Percentiles rank a stretch among this genome's conserved stretches.
phyloP scores from a whole-genome alignment of 2,329 filamentous ascomycete genomes.

The Epichloe scottii region DNA sequence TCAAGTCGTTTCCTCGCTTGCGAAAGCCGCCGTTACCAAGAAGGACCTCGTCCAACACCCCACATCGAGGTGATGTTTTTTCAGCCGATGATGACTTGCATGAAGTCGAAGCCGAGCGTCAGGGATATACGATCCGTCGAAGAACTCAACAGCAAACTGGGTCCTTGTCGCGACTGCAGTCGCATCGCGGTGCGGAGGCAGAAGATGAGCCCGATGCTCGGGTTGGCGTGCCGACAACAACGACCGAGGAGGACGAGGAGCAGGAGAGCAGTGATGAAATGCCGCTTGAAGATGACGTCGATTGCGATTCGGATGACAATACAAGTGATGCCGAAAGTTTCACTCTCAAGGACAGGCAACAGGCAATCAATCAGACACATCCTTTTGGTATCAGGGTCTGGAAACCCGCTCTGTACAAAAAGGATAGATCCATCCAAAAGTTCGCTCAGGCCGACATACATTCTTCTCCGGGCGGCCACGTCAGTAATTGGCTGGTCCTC shows the following conservation, averaged over 20 bases:
- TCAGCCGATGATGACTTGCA: conserved; percentile 79
- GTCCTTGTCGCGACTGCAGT: conserved; percentile 30
- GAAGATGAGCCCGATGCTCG: conserved; percentile 13
- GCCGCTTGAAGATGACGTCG: conserved; percentile 34
- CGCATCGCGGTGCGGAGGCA: conserved; percentile 13
- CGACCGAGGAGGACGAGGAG: conserved; percentile 12
- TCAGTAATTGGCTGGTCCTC: conserved; percentile 71
- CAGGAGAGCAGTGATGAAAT: conserved; percentile 25
- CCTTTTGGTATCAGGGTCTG: conserved; percentile 97
- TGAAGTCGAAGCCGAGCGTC: conserved; percentile 60
- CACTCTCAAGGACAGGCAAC: conserved; percentile 89
- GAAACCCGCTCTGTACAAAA: conserved; percentile 98
- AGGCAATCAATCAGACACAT: conserved; percentile 97
- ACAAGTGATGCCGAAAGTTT: conserved; percentile 94
- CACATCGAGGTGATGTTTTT: conserved; percentile 74
- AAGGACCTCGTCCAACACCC: conserved; percentile 64
- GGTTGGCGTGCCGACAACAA: conserved; percentile 7
- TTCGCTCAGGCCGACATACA: conserved; percentile 95
- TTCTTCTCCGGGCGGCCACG: conserved; percentile 77
- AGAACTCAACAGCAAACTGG: conserved; percentile 18
- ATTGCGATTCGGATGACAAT: conserved; percentile 56
- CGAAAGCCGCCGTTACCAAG: conserved; percentile 64
- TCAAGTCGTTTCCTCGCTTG: conserved; percentile 35
- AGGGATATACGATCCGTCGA: conserved; percentile 21
- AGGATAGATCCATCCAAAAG: conserved; percentile 89